Conservation (phyloP, 2,329 filamentous ascomycete species). For the Colletotrichum sp. region DNA sequence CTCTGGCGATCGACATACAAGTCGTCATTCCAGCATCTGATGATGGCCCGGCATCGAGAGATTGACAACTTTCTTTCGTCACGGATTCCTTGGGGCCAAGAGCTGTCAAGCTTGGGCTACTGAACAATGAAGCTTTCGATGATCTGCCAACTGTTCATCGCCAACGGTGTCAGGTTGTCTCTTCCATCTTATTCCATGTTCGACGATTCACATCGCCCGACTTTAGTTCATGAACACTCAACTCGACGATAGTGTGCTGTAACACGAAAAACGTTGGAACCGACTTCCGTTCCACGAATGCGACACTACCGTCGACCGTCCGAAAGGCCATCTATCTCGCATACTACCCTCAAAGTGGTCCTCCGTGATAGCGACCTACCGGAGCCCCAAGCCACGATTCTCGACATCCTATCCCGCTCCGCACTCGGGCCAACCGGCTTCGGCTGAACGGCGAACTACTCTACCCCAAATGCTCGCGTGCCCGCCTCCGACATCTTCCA, state of each 20-base stretch:
- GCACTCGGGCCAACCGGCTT: not conserved
- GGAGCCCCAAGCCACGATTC: not conserved
- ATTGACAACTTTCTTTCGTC: not conserved
- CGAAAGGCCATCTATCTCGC: not conserved
- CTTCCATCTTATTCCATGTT: not conserved
- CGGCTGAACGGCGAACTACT: not conserved
- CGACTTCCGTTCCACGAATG: not conserved
- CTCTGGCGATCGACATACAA: not conserved
- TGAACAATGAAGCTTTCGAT: not conserved
- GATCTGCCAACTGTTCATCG: not conserved
- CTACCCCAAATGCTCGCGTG: not conserved
- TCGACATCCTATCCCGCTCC: not conserved
- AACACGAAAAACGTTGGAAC: not conserved
- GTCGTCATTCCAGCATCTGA: not conserved
- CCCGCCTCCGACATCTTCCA: not conserved
- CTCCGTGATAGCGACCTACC: not conserved
- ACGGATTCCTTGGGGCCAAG: not conserved
- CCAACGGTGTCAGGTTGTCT: not conserved
- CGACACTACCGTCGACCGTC: not conserved
- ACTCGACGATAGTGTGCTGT: not conserved
- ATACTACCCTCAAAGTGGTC: not conserved
- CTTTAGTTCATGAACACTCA: not conserved
- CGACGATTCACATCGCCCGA: not conserved
- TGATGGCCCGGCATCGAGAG: not conserved
- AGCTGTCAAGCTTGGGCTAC: not conserved